Percentiles rank a stretch among this genome's conserved stretches.
Conservation (phyloP, 352 stramenopile genomes). For the Globisporangium nunn region DNA sequence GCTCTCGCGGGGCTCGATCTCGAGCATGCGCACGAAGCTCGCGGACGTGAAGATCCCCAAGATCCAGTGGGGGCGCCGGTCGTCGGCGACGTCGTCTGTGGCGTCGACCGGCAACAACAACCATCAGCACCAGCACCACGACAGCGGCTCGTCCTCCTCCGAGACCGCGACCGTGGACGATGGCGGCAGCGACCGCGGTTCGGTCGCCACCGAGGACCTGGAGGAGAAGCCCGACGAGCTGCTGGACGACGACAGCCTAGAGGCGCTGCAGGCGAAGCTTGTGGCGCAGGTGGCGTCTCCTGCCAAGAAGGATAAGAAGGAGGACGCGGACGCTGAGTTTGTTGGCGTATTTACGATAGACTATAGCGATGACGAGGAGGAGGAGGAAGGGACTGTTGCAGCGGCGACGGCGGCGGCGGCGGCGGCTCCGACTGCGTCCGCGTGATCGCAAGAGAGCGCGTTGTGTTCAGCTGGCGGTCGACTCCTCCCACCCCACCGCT, state of each 20-base stretch:
- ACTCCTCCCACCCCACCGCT: not conserved
- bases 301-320: conserved; percentile 23
- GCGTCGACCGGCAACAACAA: conserved; percentile 19
- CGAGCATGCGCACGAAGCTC: conserved; percentile 42
- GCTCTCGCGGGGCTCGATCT: conserved; percentile 48
- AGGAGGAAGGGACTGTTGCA: not conserved
- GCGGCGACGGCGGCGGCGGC: not conserved
- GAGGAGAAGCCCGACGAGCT: conserved; percentile 20
- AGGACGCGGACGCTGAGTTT: conserved; percentile 17
- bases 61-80: conserved; percentile 43
- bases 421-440: conserved; percentile 6
- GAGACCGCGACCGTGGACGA: conserved; percentile 39
- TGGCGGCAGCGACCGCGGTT: conserved; percentile 52
- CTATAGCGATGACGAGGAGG: conserved; percentile 71
- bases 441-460: not conserved
- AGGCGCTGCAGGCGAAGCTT: conserved; percentile 14
- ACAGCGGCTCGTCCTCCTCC: conserved; percentile 37
- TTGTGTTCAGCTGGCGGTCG: not conserved
- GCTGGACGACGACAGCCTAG: conserved; percentile 22
- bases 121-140: conserved; percentile 18
- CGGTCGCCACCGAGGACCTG: conserved; percentile 35
- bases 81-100: conserved; percentile 18
- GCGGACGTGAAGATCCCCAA: conserved; percentile 71
- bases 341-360: conserved; percentile 78
- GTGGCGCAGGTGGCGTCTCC: conserved; percentile 7